Evolutionary conservation across 2,329 filamentous ascomycete species (phyloP).

Genomic region (Cladophialophora chaetospira): DNA sequence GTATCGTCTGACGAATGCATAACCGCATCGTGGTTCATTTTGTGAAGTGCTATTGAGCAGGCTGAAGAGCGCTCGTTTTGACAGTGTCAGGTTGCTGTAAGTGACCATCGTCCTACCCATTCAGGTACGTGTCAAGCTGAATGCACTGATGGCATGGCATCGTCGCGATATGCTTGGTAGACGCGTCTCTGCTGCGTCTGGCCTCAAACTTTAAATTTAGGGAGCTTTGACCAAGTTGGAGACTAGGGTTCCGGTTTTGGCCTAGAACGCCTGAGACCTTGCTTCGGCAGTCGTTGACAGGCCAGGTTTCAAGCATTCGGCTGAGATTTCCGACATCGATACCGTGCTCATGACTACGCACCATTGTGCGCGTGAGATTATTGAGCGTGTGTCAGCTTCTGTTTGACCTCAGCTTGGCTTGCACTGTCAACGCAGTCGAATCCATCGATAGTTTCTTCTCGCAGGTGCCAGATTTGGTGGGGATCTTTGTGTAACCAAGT

Average conservation of each 20-base stretch:
- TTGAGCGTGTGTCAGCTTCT: not conserved
- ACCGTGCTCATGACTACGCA: conserved; percentile 26
- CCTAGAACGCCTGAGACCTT: not conserved
- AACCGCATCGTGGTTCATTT: too few species aligned
- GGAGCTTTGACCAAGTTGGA: conserved; percentile 7
- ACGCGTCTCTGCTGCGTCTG: too few species aligned
- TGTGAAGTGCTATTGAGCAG: too few species aligned
- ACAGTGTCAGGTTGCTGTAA: too few species aligned
- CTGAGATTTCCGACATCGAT: conserved; percentile 23
- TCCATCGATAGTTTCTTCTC: not conserved
- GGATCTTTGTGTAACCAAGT: conserved; percentile 5
- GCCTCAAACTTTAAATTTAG: too few species aligned
- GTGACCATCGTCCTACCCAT: too few species aligned
- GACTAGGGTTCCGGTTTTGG: not conserved
- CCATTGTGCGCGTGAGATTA: conserved; percentile 3
- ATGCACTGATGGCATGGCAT: too few species aligned
- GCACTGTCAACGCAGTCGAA: not conserved
- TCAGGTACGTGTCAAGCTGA: too few species aligned
- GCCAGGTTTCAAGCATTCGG: conserved; percentile 21
- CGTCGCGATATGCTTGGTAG: too few species aligned
- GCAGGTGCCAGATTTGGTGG: not conserved
- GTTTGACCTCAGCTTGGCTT: not conserved
- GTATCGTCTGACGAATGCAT: too few species aligned
- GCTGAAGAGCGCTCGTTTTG: too few species aligned
- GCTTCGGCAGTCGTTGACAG: conserved; percentile 1